These are phyloP conservation scores for Kondoa malvinella DNA, from an alignment of 768 basidiomycete species.

Conservation along the genomic window DNA sequence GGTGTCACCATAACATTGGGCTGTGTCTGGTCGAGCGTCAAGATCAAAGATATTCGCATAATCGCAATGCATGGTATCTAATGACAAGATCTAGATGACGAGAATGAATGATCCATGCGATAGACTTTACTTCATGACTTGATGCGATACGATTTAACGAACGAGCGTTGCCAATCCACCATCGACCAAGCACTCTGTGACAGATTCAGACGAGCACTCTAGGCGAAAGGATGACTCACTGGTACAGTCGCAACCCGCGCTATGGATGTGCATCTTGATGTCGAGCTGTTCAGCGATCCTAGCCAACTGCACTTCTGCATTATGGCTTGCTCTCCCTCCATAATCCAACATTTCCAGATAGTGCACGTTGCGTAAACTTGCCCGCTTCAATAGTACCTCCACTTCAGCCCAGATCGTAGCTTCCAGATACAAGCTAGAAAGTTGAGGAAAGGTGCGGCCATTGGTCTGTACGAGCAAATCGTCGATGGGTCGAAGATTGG, in stretches of 20 bases:
- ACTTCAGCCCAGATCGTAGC: neutral
- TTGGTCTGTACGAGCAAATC: neutral
- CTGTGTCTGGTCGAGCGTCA: no score
- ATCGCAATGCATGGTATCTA: no score
- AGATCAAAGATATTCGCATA: no score
- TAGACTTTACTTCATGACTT: neutral
- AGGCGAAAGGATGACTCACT: neutral
- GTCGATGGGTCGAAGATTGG: neutral
- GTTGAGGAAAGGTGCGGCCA: neutral
- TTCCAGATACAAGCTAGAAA: neutral
- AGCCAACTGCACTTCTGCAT: neutral
- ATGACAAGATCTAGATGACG: neutral
- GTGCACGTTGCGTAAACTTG: neutral
- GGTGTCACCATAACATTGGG: no score
- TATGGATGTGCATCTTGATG: neutral
- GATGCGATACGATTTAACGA: neutral
- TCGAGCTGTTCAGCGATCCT: neutral
- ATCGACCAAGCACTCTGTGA: neutral
- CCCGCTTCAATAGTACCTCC: neutral
- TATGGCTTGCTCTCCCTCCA: neutral
- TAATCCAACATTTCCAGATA: neutral
- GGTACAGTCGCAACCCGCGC: neutral
- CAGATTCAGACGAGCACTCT: neutral
- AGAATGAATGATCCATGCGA: neutral
- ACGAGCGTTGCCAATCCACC: neutral